Percentiles rank a stretch among this genome's conserved stretches.
These are phyloP conservation scores for Aeschynomene evenia DNA, from an alignment of 306 rosid species.

Conservation along the genomic window DNA sequence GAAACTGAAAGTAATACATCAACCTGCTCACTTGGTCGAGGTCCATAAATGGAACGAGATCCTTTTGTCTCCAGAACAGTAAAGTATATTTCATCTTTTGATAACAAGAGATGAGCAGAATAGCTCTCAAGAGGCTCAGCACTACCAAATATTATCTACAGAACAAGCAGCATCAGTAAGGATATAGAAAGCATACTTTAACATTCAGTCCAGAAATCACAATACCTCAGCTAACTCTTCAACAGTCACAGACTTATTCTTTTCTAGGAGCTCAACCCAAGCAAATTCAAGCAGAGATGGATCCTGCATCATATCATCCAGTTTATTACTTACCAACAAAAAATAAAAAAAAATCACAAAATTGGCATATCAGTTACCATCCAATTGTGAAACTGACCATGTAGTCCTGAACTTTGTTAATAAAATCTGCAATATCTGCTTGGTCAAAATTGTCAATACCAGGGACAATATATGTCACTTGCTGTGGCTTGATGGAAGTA, in stretches of 20 bases:
- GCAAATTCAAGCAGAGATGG: constrained; percentile 82
- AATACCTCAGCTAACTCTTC: constrained; percentile 90
- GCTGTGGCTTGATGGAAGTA: constrained; percentile 89
- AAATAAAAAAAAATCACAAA: constrained; percentile 7
- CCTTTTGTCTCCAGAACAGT: constrained; percentile 78
- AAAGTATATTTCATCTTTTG: constrained; percentile 89
- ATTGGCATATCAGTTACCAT: constrained; percentile 8
- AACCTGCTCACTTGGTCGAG: constrained; percentile 86
- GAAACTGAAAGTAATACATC: constrained; percentile 23
- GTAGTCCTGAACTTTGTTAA: constrained; percentile 65
- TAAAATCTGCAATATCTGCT: constrained; percentile 57
- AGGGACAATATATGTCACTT: constrained; percentile 87
- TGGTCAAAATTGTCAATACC: constrained; percentile 83
- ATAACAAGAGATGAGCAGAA: constrained; percentile 81
- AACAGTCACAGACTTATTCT: constrained; percentile 70
- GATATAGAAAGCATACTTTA: constrained; percentile 15
- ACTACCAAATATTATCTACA: constrained; percentile 90
- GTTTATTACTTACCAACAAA: constrained; percentile 18
- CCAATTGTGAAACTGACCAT: constrained; percentile 58
- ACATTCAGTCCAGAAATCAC: constrained; percentile 28
- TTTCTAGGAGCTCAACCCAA: constrained; percentile 93
- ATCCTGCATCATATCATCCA: constrained; percentile 61
- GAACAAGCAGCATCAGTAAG: constrained; percentile 41
- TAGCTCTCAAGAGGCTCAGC: constrained; percentile 86
- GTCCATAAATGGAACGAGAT: constrained; percentile 66